Conservation (phyloP, 2,329 filamentous ascomycete species). For the Hymenoscyphus repandus region DNA sequence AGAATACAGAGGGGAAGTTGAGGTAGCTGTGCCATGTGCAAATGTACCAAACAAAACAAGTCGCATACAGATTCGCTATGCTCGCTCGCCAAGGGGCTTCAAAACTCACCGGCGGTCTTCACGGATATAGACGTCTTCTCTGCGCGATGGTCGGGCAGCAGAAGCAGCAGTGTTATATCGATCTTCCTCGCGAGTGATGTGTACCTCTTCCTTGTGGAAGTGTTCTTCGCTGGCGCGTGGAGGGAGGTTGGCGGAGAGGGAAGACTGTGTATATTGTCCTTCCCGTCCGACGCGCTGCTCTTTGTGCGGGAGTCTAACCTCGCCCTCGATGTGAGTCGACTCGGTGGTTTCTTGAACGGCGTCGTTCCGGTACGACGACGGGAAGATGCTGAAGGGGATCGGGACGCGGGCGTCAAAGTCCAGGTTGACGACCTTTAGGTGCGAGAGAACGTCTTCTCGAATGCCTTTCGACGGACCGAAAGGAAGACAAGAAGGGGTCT, state of each 20-base stretch:
- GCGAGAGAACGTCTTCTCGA: slow-evolving; percentile 65
- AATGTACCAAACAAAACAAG: not conserved
- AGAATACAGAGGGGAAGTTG: not conserved
- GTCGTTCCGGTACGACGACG: slow-evolving; percentile 83
- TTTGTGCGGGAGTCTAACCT: slow-evolving; percentile 63
- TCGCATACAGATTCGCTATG: not conserved
- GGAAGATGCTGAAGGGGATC: slow-evolving; percentile 99
- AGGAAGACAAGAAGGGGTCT: slow-evolving; percentile 65
- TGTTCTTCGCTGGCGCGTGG: slow-evolving; percentile 51
- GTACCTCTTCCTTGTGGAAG: slow-evolving; percentile 70
- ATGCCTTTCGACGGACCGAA: slow-evolving; percentile 56
- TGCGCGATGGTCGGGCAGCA: slow-evolving; percentile 65
- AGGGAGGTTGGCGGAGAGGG: slow-evolving; percentile 59
- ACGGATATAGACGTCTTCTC: slow-evolving; percentile 45
- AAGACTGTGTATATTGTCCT: slow-evolving; percentile 72
- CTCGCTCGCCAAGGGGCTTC: not conserved
- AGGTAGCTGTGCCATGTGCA: not conserved
- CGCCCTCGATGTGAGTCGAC: slow-evolving; percentile 76
- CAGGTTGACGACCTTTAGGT: slow-evolving; percentile 85
- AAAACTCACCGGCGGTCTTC: slow-evolving; percentile 50
- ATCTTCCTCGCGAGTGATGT: slow-evolving; percentile 73
- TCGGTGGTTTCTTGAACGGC: slow-evolving; percentile 57
- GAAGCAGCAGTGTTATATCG: slow-evolving; percentile 67
- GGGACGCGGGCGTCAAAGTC: slow-evolving; percentile 99
- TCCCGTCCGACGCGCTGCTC: slow-evolving; percentile 91